A percentile compares a stretch with the other conserved stretches of the same genome.
Evolutionary conservation across 768 basidiomycete genomes (phyloP).

Genomic region (Flagelloscypha sp.): DNA sequence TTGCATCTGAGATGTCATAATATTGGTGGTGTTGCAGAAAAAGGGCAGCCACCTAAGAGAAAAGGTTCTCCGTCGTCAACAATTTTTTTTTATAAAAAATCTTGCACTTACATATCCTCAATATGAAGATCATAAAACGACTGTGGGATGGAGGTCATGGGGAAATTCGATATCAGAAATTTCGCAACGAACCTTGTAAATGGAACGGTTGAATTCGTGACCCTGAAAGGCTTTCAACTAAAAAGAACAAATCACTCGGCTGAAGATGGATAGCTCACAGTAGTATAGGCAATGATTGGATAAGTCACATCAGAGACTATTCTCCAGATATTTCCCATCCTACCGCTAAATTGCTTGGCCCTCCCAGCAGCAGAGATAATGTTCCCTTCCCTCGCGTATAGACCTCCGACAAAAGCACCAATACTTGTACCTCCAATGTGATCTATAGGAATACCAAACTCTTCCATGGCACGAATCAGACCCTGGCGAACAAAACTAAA

Average conservation of each 20-base stretch:
- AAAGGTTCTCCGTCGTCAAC: no score
- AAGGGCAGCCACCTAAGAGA: conserved; percentile 99
- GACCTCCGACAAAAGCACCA: conserved; percentile 84
- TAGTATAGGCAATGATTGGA: conserved; percentile 70
- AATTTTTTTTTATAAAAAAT: no score
- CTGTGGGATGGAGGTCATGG: conserved; percentile 26
- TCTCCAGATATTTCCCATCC: conserved; percentile 94
- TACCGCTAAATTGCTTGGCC: conserved; percentile 82
- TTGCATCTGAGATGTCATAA: conserved; percentile 93
- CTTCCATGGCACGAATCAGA: conserved; percentile 86
- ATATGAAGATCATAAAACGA: conserved; percentile 92
- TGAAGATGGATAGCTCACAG: no score
- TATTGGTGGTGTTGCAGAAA: conserved; percentile 97
- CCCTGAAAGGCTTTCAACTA: no score
- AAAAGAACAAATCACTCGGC: no score
- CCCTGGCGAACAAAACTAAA: conserved; percentile 42
- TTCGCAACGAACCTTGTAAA: conserved; percentile 64
- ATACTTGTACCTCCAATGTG: conserved; percentile 91
- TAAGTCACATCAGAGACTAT: conserved; percentile 87
- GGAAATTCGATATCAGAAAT: conserved; percentile 1
- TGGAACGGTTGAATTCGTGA: conserved; percentile 88
- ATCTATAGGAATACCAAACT: conserved; percentile 89
- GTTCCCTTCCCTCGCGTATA: conserved; percentile 94
- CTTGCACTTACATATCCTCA: conserved; percentile 96
- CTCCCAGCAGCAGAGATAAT: conserved; percentile 77